phyloP scores from a whole-genome alignment of 331 rosid species.

The Saraca asoca region DNA sequence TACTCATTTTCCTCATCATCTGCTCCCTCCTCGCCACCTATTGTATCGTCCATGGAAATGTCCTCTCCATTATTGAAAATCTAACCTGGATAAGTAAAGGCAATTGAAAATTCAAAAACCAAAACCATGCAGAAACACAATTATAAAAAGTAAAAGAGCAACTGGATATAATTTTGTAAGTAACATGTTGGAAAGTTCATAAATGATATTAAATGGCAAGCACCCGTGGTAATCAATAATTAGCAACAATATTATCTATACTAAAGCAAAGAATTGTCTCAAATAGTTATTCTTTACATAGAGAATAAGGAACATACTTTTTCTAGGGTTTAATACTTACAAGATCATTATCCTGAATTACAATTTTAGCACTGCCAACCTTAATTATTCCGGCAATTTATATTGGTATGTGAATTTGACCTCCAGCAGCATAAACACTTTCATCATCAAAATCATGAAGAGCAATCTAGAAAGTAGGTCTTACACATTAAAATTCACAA shows the following conservation, averaged over 20 bases:
- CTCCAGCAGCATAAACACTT: slow-evolving; percentile 71
- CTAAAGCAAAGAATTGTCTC: too few relatives aligned
- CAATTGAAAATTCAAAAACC: slow-evolving; percentile 30
- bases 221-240: too few relatives aligned
- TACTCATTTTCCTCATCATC: too few relatives aligned
- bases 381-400: slow-evolving; percentile 68
- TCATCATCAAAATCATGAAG: slow-evolving; percentile 59
- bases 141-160: slow-evolving; percentile 11
- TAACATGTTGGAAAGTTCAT: slow-evolving; percentile 20
- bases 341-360: slow-evolving; percentile 82
- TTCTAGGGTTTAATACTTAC: slow-evolving; percentile 81
- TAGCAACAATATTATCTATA: too few relatives aligned
- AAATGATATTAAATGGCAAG: not conserved
- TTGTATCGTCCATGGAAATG: too few relatives aligned
- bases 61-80: too few relatives aligned
- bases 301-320: slow-evolving; percentile 52
- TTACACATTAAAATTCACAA: slow-evolving; percentile 29
- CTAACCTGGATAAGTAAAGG: slow-evolving; percentile 55
- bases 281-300: too few relatives aligned
- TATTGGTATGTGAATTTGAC: slow-evolving; percentile 72
- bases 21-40: too few relatives aligned
- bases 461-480: slow-evolving; percentile 51
- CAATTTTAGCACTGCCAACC: slow-evolving; percentile 74
- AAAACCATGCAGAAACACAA: slow-evolving; percentile 8
- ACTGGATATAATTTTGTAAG: slow-evolving; percentile 17